Evolutionary conservation across 371 early-diverging fungal species (phyloP), one percentile per base, ranked within the genome.

Genomic region (Gilbertella persicaria): DNA sequence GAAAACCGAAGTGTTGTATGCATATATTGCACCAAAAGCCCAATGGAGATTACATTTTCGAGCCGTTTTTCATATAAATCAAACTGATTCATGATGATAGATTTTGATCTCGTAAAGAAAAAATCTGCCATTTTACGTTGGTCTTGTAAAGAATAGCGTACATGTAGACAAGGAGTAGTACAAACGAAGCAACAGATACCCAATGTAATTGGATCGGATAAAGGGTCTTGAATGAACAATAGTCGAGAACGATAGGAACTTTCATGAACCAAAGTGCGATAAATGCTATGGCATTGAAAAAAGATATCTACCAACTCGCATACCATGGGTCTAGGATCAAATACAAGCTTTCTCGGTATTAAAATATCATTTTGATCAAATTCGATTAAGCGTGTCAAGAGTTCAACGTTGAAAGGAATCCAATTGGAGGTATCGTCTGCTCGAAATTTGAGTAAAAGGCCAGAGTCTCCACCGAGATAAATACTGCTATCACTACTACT

Each of bases 71-170:
- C 26, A 7, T 24, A 17, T 5, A 26, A 25, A 45, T 45, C 45
- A 28, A 45, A 45, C 16, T 45, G 45, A 16, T 45, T 28, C 24
- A 45, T 16, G 28, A 45, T 17, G 7, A 28, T 45, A 12, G 28
- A 19, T 17, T 45, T 45, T 23, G 16, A 25, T 9, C 25, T 12
- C 0, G 13, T 28, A 28, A 28, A 45, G n/a, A 45, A 45, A 16
- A 17, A 45, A 8, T 45, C 45, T 6, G 28, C 45, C 24, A 29
- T 23, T 9, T 23, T 14, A 26, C 45, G n/a, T 8, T 28, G 19
- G 2, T 45, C 45, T 28, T 25, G 17, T 10, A 25, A 0, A 8
- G 2, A 4, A 19, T 45, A 17, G 17, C 9, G 14, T 33, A 2
- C 33, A 28, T 16, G 16, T 45, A 28, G 1, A 28, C 45, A 45